phyloP scores from a whole-genome alignment of 768 basidiomycete genomes.

The Trametes punicea region DNA sequence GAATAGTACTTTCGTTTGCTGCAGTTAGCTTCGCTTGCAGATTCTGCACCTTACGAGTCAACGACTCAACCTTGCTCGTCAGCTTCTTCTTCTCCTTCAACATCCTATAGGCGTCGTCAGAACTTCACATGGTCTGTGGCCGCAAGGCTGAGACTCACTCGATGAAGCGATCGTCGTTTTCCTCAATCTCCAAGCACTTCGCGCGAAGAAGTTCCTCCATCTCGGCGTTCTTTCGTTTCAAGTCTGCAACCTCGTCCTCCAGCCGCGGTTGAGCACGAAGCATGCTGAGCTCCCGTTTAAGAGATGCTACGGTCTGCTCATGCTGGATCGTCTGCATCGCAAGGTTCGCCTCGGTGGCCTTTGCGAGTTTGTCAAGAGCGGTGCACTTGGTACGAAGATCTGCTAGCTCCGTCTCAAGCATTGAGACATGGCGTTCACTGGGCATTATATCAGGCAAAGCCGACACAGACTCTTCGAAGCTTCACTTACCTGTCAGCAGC shows the following conservation, averaged over 20 bases:
- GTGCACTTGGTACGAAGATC: conserved; percentile 27
- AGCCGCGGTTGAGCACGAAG: conserved; percentile 55
- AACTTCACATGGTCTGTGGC: not conserved
- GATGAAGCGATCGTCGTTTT: conserved; percentile 77
- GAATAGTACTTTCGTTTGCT: conserved; percentile 29
- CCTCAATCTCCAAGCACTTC: conserved; percentile 78
- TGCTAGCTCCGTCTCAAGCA: conserved; percentile 47
- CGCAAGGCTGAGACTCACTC: conserved; percentile 50
- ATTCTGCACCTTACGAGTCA: conserved; percentile 70
- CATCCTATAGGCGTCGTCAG: conserved; percentile 43
- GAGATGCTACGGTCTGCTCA: conserved; percentile 55
- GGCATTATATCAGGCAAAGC: not conserved
- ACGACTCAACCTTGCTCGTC: conserved; percentile 59
- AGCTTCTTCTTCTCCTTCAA: conserved; percentile 81
- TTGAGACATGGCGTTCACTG: conserved; percentile 6
- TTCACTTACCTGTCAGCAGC: conserved; percentile 54
- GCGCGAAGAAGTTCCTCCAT: conserved; percentile 69
- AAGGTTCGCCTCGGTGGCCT: conserved; percentile 58
- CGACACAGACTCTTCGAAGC: not conserved
- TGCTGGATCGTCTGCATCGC: conserved; percentile 64
- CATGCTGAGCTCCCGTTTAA: conserved; percentile 53
- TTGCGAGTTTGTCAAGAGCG: conserved; percentile 36
- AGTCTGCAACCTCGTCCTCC: conserved; percentile 50
- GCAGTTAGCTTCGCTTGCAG: conserved; percentile 64
- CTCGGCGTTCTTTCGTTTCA: conserved; percentile 68